Evolutionary conservation across 163 green algal species (phyloP).

Genomic region (Volvox carteri): DNA sequence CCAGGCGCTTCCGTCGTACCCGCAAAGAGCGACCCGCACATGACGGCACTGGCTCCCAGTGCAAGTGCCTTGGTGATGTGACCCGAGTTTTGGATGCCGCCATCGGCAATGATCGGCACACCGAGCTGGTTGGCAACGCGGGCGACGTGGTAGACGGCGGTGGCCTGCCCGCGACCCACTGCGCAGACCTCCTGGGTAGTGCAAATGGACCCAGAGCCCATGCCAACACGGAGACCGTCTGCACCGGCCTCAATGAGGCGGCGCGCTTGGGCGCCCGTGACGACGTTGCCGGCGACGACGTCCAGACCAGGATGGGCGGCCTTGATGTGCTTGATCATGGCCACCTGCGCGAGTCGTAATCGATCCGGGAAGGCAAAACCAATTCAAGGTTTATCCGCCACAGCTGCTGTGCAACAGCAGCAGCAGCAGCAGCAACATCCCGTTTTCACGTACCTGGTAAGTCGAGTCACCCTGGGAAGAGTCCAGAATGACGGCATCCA

Average conservation of each 20-base stretch:
- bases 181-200: slow-evolving; percentile 97
- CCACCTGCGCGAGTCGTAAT: no score
- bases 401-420: background rate
- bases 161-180: slow-evolving; percentile 95
- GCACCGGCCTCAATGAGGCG: slow-evolving; percentile 94
- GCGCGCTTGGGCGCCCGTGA: slow-evolving; percentile 84
- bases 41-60: slow-evolving; percentile 94
- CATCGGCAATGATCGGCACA: slow-evolving; percentile 97
- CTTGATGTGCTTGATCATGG: slow-evolving; percentile 97
- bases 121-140: slow-evolving; percentile 77
- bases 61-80: slow-evolving; percentile 93
- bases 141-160: slow-evolving; percentile 93
- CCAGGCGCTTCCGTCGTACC: slow-evolving; percentile 95
- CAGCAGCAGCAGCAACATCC: background rate
- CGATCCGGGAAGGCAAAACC: background rate
- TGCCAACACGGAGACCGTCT: slow-evolving; percentile 96
- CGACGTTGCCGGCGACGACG: slow-evolving; percentile 97
- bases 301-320: slow-evolving; percentile 88
- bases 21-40: slow-evolving; percentile 97
- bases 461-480: slow-evolving; percentile 89
- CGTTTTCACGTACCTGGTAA: slow-evolving; percentile 77
- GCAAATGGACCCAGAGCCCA: slow-evolving; percentile 99
- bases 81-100: slow-evolving; percentile 96
- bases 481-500: slow-evolving; percentile 97
- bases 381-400: no score